Evolutionary conservation across 805 yeast genomes (phyloP).

Genomic region (Blastobotrys mokoenaii): DNA sequence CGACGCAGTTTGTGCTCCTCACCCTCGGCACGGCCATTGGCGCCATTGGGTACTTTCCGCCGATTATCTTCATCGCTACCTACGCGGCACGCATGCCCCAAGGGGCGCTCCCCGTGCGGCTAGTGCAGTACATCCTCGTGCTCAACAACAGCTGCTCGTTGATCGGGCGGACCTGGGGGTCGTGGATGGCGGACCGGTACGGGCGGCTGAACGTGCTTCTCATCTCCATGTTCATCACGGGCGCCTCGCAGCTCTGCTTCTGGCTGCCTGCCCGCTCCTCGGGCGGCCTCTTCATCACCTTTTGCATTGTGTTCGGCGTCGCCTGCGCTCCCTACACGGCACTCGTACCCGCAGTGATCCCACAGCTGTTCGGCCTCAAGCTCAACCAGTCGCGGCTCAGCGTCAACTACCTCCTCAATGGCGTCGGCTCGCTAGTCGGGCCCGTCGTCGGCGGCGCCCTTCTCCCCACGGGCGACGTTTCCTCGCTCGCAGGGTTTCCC

Average conservation of each 20-base stretch:
- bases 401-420: background rate
- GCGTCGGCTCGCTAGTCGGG: conserved; percentile 1
- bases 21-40: conserved; percentile 9
- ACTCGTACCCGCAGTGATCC: conserved; percentile 26
- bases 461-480: conserved; percentile 4
- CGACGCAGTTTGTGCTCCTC: conserved; percentile 12
- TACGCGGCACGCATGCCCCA: conserved; percentile 19
- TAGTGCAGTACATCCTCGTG: conserved; percentile 21
- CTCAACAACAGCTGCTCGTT: conserved; percentile 25
- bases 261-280: conserved; percentile 26
- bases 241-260: conserved; percentile 20
- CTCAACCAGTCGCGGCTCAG: conserved; percentile 11
- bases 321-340: conserved; percentile 29
- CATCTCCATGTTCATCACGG: conserved; percentile 2
- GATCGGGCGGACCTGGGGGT: background rate
- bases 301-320: conserved; percentile 27
- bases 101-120: conserved; percentile 4
- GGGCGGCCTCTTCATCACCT: conserved; percentile 16
- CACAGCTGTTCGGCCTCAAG: conserved; percentile 27
- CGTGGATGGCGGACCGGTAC: conserved; percentile 1
- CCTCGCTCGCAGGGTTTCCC: conserved; percentile 21
- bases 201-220: conserved; percentile 1
- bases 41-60: conserved; percentile 19
- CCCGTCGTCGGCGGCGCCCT: conserved; percentile 2
- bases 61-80: conserved; percentile 23